phyloP scores from a whole-genome alignment of 495 filamentous ascomycete genomes.

The Geopyxis carbonaria region DNA sequence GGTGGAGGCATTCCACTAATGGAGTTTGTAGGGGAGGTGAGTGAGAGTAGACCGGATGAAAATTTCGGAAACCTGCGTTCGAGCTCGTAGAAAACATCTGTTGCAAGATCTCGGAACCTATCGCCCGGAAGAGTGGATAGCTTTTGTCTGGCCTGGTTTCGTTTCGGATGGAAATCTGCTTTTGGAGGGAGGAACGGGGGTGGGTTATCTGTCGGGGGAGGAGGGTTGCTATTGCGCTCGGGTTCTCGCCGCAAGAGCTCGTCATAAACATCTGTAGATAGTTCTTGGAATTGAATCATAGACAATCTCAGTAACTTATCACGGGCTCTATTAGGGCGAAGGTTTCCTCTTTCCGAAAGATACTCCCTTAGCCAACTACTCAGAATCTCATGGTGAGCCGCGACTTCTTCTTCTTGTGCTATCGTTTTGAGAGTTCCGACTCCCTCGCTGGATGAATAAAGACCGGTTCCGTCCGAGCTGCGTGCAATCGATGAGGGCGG shows the following conservation, averaged over 20 bases:
- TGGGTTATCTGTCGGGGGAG: no score
- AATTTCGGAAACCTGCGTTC: conserved; percentile 69
- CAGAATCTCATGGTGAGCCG: conserved; percentile 66
- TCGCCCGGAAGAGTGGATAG: conserved; percentile 70
- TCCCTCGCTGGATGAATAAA: conserved; percentile 45
- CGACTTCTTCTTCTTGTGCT: conserved; percentile 49
- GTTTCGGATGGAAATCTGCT: conserved; percentile 80
- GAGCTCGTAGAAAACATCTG: conserved; percentile 87
- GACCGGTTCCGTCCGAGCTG: conserved; percentile 53
- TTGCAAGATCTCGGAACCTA: conserved; percentile 78
- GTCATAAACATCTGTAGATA: conserved; percentile 95
- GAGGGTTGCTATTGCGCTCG: conserved; percentile 20
- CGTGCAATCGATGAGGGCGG: conserved; percentile 74
- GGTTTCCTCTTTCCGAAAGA: conserved; percentile 40
- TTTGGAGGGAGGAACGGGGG: conserved; percentile 66
- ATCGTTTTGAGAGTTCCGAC: conserved; percentile 29
- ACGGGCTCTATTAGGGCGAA: conserved; percentile 66
- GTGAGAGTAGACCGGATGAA: conserved; percentile 33
- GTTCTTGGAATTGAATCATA: conserved; percentile 82
- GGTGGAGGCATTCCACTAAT: conserved; percentile 12
- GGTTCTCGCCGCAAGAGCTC: conserved; percentile 61
- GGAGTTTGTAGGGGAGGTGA: conserved; percentile 43
- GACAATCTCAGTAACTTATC: conserved; percentile 86
- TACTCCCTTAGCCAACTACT: conserved; percentile 47
- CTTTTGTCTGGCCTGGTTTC: conserved; percentile 89